phyloP scores from a whole-genome alignment of 805 yeast genomes.

The Candida dajiaensis region DNA sequence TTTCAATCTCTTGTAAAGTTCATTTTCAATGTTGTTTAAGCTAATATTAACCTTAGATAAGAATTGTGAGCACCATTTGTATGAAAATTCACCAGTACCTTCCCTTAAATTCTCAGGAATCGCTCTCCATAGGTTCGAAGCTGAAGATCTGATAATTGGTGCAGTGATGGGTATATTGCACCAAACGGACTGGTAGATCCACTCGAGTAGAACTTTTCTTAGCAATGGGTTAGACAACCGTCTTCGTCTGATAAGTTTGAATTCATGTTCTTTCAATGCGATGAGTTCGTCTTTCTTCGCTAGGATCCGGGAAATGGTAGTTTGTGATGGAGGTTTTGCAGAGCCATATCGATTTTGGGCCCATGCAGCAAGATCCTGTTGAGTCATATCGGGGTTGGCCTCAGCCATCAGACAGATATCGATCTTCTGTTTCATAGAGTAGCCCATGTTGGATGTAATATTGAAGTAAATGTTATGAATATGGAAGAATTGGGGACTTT shows the following conservation, averaged over 20 bases:
- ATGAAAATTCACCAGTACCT: slow-evolving; percentile 60
- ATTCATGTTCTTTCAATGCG: slow-evolving; percentile 45
- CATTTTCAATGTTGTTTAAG: slow-evolving; percentile 39
- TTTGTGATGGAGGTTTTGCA: slow-evolving; percentile 54
- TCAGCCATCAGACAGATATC: slow-evolving; percentile 65
- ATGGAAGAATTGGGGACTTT: background rate
- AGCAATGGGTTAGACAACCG: slow-evolving; percentile 46
- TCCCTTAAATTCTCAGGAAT: slow-evolving; percentile 48
- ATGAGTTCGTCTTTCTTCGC: slow-evolving; percentile 50
- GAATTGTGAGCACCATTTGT: slow-evolving; percentile 49
- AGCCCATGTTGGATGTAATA: slow-evolving; percentile 41
- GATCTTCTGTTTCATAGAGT: slow-evolving; percentile 55
- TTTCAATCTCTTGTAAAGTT: slow-evolving; percentile 40
- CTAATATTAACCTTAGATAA: slow-evolving; percentile 45
- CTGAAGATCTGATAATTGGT: slow-evolving; percentile 58
- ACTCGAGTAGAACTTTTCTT: slow-evolving; percentile 56
- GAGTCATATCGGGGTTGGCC: slow-evolving; percentile 64
- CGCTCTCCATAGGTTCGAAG: slow-evolving; percentile 57
- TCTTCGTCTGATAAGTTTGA: slow-evolving; percentile 42
- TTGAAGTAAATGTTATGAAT: no score
- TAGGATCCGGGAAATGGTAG: slow-evolving; percentile 57
- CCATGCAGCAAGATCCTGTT: slow-evolving; percentile 59
- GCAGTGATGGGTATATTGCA: slow-evolving; percentile 59
- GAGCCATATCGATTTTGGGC: slow-evolving; percentile 50
- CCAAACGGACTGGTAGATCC: slow-evolving; percentile 66